A percentile compares a stretch with the other conserved stretches of the same genome.
Evolutionary conservation across 2,329 filamentous ascomycete species (phyloP).

Genomic region (Coniochaeta sp.): DNA sequence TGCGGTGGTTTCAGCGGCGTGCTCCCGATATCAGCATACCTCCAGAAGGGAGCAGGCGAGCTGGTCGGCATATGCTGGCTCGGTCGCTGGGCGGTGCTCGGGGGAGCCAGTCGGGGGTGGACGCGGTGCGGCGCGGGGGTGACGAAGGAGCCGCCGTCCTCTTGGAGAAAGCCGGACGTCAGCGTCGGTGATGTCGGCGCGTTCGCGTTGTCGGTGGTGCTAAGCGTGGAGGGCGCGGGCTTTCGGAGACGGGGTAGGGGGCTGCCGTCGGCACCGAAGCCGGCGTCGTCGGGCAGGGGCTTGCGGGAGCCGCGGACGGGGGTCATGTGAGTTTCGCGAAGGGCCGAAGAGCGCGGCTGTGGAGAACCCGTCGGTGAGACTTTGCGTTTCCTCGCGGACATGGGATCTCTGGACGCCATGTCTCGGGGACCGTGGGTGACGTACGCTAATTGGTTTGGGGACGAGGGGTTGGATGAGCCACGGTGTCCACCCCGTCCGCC

Average conservation of each 20-base stretch:
- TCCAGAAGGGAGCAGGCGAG: conserved; percentile 83
- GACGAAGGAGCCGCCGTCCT: conserved; percentile 55
- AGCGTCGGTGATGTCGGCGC: conserved; percentile 53
- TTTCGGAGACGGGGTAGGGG: conserved; percentile 53
- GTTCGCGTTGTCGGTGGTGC: conserved; percentile 40
- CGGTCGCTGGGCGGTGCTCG: conserved; percentile 72
- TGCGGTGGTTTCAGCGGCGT: conserved; percentile 53
- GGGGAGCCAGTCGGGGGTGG: conserved; percentile 68
- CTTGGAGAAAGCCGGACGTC: conserved; percentile 55
- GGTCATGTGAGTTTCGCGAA: conserved; percentile 47
- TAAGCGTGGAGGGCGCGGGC: conserved; percentile 35
- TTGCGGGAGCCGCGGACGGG: conserved; percentile 45
- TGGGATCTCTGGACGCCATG: conserved; percentile 39
- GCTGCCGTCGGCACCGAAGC: conserved; percentile 49
- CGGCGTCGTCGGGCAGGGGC: conserved; percentile 27
- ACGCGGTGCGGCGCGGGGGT: conserved; percentile 69
- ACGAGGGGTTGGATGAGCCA: conserved; percentile 66
- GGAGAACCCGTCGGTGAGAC: conserved; percentile 50
- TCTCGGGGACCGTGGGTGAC: conserved; percentile 53
- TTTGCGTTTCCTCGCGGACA: conserved; percentile 50
- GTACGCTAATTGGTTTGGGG: conserved; percentile 53
- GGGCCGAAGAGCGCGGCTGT: conserved; percentile 40
- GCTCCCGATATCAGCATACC: conserved; percentile 70
- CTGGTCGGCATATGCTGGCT: conserved; percentile 83
- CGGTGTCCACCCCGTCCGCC: conserved; percentile 57